These are phyloP conservation scores for Cercospora beticola DNA, from an alignment of 2,329 filamentous ascomycete genomes.

Conservation along the genomic window DNA sequence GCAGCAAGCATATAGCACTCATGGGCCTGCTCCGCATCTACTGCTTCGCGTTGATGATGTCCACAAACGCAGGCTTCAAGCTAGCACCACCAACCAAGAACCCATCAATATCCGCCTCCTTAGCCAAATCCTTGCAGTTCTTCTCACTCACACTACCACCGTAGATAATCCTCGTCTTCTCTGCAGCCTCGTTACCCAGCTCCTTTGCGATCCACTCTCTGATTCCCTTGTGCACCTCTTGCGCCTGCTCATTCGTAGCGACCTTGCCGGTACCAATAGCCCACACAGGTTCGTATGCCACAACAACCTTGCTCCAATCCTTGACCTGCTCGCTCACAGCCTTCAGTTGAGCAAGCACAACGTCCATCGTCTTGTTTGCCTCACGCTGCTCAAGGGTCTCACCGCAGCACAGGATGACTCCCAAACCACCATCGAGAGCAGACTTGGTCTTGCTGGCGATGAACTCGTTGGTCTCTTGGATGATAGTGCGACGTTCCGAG, in stretches of 20 bases:
- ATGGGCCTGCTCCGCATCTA: conserved; percentile 9
- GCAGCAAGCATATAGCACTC: neutral
- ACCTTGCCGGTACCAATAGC: conserved; percentile 90
- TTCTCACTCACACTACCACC: conserved; percentile 96
- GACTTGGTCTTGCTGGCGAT: conserved; percentile 93
- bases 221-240: conserved; percentile 91
- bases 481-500: conserved; percentile 88
- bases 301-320: conserved; percentile 92
- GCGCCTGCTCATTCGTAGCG: conserved; percentile 82
- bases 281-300: conserved; percentile 99
- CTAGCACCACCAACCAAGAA: conserved; percentile 96
- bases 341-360: conserved; percentile 80
- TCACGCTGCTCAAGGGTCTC: conserved; percentile 94
- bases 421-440: conserved; percentile 79
- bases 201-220: conserved; percentile 77
- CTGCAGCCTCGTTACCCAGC: conserved; percentile 74
- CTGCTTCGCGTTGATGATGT: conserved; percentile 65
- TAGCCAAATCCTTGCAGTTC: conserved; percentile 91
- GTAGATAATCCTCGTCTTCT: conserved; percentile 91
- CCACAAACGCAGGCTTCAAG: conserved; percentile 88
- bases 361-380: conserved; percentile 76
- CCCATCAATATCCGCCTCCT: conserved; percentile 93
- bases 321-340: conserved; percentile 75
- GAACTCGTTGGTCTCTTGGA: conserved; percentile 79
- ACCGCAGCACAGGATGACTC: conserved; percentile 95